phyloP scores from a whole-genome alignment of 495 filamentous ascomycete species.

The Aspergillus cristatus region DNA sequence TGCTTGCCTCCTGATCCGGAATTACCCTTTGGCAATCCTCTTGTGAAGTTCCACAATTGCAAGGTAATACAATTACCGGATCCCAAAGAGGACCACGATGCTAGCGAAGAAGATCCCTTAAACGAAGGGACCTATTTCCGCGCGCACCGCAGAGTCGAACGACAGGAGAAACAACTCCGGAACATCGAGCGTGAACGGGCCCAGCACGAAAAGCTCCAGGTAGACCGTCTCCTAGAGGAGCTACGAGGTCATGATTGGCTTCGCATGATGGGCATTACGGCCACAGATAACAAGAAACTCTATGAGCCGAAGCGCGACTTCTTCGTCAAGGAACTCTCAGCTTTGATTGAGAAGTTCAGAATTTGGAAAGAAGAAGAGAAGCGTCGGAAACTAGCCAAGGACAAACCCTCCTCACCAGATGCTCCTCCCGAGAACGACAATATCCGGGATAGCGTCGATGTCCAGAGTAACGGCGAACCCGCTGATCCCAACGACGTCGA shows the following conservation, averaged over 20 bases:
- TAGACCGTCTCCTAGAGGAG: slow-evolving; percentile 77
- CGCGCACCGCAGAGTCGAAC: slow-evolving; percentile 66
- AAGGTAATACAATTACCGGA: slow-evolving; percentile 21
- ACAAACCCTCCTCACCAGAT: slow-evolving; percentile 35
- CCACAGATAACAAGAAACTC: slow-evolving; percentile 72
- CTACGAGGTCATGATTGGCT: slow-evolving; percentile 91
- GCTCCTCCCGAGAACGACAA: slow-evolving; percentile 12
- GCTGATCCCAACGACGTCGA: slow-evolving; percentile 64
- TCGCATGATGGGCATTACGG: slow-evolving; percentile 83
- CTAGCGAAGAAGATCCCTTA: slow-evolving; percentile 56
- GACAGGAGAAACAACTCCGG: slow-evolving; percentile 85
- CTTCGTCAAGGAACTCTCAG: slow-evolving; percentile 71
- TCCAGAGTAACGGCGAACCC: slow-evolving; percentile 40
- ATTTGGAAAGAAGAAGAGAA: slow-evolving; percentile 88
- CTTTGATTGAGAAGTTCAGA: slow-evolving; percentile 76
- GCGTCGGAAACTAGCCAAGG: slow-evolving; percentile 59
- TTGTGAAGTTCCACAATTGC: slow-evolving; percentile 28
- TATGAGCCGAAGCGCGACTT: slow-evolving; percentile 79
- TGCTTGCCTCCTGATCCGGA: slow-evolving; percentile 8
- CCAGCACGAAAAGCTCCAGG: slow-evolving; percentile 82
- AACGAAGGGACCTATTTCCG: slow-evolving; percentile 57
- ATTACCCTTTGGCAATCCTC: slow-evolving; percentile 31
- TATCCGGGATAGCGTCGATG: slow-evolving; percentile 14
- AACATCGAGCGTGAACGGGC: slow-evolving; percentile 89
- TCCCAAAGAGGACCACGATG: background rate